Conservation (phyloP, 768 basidiomycete genomes). For the Harrya chromipes region DNA sequence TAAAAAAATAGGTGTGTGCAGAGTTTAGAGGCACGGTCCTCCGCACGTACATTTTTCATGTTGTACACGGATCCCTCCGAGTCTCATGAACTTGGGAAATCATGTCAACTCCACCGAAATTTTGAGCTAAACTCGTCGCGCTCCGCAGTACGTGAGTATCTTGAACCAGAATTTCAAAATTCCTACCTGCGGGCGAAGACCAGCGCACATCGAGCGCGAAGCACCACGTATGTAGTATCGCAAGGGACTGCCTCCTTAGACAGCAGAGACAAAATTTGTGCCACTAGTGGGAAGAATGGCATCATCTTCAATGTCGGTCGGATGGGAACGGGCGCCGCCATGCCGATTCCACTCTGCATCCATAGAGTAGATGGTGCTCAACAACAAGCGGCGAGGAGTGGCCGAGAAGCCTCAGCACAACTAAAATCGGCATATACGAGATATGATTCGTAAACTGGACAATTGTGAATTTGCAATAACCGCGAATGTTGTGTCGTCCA, state of each 20-base stretch:
- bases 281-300: slow-evolving; percentile 62
- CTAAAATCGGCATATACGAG: slow-evolving; percentile 64
- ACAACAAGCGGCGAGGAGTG: slow-evolving; percentile 65
- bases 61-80: no score
- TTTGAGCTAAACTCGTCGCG: slow-evolving; percentile 59
- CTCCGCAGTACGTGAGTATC: slow-evolving; percentile 48
- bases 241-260: slow-evolving; percentile 60
- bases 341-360: slow-evolving; percentile 84
- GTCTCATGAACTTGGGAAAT: slow-evolving; percentile 35
- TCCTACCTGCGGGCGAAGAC: slow-evolving; percentile 30
- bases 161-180: slow-evolving; percentile 48
- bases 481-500: slow-evolving; percentile 68
- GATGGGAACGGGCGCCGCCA: slow-evolving; percentile 38
- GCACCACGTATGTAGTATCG: slow-evolving; percentile 52
- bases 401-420: slow-evolving; percentile 75
- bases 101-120: slow-evolving; percentile 60
- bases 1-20: no score
- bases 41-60: no score
- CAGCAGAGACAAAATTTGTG: slow-evolving; percentile 67
- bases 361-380: slow-evolving; percentile 66
- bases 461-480: slow-evolving; percentile 65
- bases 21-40: no score
- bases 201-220: slow-evolving; percentile 48
- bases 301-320: slow-evolving; percentile 34
- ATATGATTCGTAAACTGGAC: slow-evolving; percentile 59